Percentiles rank a stretch among this genome's conserved stretches.
Conservation (phyloP, 139 green algal species). For the Chlamydomonas incerta region DNA sequence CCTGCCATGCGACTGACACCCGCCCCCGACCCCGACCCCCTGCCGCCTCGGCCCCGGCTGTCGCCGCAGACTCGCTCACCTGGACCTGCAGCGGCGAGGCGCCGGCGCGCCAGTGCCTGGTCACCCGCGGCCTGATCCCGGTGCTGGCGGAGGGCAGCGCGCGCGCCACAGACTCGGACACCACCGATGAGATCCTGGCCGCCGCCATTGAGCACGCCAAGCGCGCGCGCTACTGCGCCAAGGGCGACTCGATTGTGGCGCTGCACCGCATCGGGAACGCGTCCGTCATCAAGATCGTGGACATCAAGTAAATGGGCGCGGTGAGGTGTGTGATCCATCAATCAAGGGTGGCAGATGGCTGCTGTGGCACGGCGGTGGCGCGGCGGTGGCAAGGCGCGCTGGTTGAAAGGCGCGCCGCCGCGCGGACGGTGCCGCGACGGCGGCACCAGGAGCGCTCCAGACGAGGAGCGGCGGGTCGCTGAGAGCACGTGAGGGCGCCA, state of each 20-base stretch:
- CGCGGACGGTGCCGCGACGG: no score
- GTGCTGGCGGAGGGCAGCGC: constrained; percentile 93
- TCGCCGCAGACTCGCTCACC: constrained; percentile 81
- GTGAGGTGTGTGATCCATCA: no score
- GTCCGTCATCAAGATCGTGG: constrained; percentile 96
- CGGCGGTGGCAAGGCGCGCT: no score
- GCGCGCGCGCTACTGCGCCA: constrained; percentile 74
- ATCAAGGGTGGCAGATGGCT: no score
- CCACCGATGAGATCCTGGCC: constrained; percentile 92
- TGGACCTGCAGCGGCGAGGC: constrained; percentile 92
- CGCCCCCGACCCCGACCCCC: not conserved
- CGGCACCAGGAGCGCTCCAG: no score
- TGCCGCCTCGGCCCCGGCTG: not conserved
- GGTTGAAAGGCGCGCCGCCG: no score
- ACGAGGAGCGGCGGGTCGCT: no score
- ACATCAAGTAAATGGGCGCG: constrained; percentile 46
- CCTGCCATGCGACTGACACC: not conserved
- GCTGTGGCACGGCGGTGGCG: no score
- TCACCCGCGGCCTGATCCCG: constrained; percentile 88
- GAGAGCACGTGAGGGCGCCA: no score
- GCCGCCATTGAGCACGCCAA: constrained; percentile 90
- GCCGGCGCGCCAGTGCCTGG: constrained; percentile 86
- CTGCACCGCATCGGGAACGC: constrained; percentile 96
- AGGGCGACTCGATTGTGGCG: constrained; percentile 91
- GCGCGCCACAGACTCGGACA: constrained; percentile 90